These are phyloP conservation scores for Solanum raphanifolium DNA, from an alignment of 257 asterid species.

Conservation along the genomic window DNA sequence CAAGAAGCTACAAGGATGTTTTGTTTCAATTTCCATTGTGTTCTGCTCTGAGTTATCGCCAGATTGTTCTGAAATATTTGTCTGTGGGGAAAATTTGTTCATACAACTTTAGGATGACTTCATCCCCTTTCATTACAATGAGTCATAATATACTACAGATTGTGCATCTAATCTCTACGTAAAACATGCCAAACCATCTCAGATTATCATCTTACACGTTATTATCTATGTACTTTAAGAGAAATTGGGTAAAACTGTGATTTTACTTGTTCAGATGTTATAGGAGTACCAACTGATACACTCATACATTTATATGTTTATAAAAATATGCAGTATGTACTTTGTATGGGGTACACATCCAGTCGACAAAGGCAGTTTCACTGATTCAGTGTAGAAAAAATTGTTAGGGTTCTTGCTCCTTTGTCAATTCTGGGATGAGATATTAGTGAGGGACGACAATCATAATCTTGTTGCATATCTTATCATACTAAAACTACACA, in stretches of 20 bases:
- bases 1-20: not conserved
- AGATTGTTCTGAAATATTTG: not conserved
- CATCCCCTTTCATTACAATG: not conserved
- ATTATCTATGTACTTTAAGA: not conserved
- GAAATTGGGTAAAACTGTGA: not conserved
- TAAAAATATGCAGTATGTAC: not conserved
- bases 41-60: not conserved
- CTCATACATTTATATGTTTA: not conserved
- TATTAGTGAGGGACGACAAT: not conserved
- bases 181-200: not conserved
- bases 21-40: not conserved
- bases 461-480: not conserved
- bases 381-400: not conserved
- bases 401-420: not conserved
- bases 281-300: not conserved
- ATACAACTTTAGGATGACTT: not conserved
- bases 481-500: not conserved
- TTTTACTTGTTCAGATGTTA: not conserved
- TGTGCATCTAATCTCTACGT: not conserved
- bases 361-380: not conserved
- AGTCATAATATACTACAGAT: not conserved
- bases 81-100: not conserved
- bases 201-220: not conserved
- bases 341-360: not conserved
- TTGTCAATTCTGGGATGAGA: not conserved